Conservation (phyloP, 75 land plant species). For the Cunninghamia lanceolata region DNA sequence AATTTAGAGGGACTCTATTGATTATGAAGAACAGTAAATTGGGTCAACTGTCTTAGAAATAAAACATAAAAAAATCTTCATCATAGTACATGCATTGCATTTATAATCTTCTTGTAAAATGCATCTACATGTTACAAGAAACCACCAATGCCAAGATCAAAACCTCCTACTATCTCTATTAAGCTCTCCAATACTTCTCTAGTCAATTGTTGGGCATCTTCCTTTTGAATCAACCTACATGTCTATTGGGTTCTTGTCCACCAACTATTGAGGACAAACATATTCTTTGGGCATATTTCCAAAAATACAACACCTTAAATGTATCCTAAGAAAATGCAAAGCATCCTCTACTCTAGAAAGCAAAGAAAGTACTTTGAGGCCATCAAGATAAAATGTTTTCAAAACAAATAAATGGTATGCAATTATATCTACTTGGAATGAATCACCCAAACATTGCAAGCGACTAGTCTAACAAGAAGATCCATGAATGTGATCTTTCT, state of each 20-base stretch:
- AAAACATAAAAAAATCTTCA: too few species aligned
- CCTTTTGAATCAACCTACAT: conserved; percentile 52
- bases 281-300: conserved; percentile 24
- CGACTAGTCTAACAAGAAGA: conserved; percentile 18
- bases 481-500: conserved; percentile 41
- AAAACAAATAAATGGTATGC: conserved; percentile 32
- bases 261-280: conserved; percentile 64
- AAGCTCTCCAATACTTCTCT: conserved; percentile 28
- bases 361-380: conserved; percentile 29
- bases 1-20: too few species aligned
- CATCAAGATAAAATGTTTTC: conserved; percentile 24
- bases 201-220: conserved; percentile 45
- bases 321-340: conserved; percentile 30
- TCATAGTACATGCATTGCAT: too few species aligned
- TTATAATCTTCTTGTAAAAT: too few species aligned
- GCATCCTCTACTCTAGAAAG: conserved; percentile 44
- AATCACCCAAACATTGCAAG: conserved; percentile 35
- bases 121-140: conserved; percentile 87
- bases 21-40: too few species aligned
- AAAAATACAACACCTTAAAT: conserved; percentile 25
- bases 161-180: conserved; percentile 52
- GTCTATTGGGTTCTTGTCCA: conserved; percentile 68
- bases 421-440: conserved; percentile 34
- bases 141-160: conserved; percentile 84
- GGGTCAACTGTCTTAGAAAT: too few species aligned